These are phyloP conservation scores for Albophoma yamanashiensis DNA, from an alignment of 2,329 filamentous ascomycete species.

Conservation along the genomic window DNA sequence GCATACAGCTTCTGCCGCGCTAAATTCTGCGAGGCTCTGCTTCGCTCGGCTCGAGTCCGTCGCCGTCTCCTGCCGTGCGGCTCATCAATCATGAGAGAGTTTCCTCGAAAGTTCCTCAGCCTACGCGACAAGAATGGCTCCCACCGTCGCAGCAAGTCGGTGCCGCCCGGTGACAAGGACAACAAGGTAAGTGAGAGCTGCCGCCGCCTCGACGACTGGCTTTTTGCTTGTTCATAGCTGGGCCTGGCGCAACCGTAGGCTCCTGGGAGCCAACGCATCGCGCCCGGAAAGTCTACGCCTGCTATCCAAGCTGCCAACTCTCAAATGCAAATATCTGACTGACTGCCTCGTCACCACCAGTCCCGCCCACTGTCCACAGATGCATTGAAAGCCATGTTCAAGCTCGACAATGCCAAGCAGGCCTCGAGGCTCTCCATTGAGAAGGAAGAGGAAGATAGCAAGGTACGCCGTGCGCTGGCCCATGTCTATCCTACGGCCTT, in stretches of 20 bases:
- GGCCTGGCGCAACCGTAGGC: not conserved
- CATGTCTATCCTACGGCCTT: not conserved
- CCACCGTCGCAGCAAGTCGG: conserved; percentile 44
- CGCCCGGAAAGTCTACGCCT: not conserved
- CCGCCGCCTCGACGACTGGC: not conserved
- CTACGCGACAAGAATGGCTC: conserved; percentile 53
- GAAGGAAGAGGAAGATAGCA: conserved; percentile 32
- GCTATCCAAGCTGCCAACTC: not conserved
- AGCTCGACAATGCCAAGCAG: conserved; percentile 46
- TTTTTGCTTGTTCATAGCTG: not conserved
- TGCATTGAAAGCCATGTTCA: conserved; percentile 53
- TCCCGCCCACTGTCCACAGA: conserved; percentile 44
- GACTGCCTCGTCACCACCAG: conserved; percentile 17
- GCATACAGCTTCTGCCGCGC: conserved; percentile 18
- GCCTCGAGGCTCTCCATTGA: conserved; percentile 29
- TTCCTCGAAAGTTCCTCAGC: conserved; percentile 57
- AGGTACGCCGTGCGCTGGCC: conserved; percentile 17
- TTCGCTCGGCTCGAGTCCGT: conserved; percentile 2
- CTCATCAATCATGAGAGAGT: conserved; percentile 36
- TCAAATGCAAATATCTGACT: conserved; percentile 6
- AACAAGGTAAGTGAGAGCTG: conserved; percentile 29
- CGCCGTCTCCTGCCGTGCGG: not conserved
- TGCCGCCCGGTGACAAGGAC: conserved; percentile 33
- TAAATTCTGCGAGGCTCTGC: conserved; percentile 17
- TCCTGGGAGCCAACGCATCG: not conserved